phyloP scores from a whole-genome alignment of 495 filamentous ascomycete species.

The Penicillium dipodomyicola region DNA sequence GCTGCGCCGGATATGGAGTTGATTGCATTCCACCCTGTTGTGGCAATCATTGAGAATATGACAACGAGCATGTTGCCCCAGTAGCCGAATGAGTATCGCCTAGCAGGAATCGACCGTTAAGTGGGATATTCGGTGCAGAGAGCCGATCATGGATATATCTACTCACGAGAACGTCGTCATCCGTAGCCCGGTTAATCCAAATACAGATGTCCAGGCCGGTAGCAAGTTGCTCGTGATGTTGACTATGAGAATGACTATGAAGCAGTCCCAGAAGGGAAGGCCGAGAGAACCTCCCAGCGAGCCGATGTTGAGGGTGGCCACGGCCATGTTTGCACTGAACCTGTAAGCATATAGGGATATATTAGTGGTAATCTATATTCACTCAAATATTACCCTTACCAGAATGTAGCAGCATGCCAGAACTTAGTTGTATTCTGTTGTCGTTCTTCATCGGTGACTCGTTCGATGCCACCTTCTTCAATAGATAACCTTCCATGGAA shows the following conservation, averaged over 20 bases:
- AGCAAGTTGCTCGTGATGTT: conserved; percentile 49
- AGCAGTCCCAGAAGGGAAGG: conserved; percentile 54
- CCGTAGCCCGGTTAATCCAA: conserved; percentile 35
- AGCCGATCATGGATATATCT: background rate
- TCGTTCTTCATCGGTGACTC: conserved; percentile 61
- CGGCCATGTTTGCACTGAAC: conserved; percentile 65
- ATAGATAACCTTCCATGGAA: conserved; percentile 43
- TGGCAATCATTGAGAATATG: conserved; percentile 30
- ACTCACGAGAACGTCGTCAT: conserved; percentile 42
- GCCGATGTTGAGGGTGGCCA: conserved; percentile 64
- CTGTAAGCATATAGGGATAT: conserved; percentile 9
- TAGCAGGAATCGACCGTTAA: background rate
- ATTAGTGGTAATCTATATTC: background rate
- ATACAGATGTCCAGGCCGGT: conserved; percentile 39
- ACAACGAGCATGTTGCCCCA: conserved; percentile 33
- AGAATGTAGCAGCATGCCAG: conserved; percentile 47
- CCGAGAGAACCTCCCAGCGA: conserved; percentile 43
- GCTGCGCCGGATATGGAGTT: conserved; percentile 31
- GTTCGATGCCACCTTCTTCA: conserved; percentile 64
- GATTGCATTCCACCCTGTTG: conserved; percentile 32
- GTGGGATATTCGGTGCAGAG: background rate
- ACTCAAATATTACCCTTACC: conserved; percentile 32
- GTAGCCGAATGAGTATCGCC: conserved; percentile 32
- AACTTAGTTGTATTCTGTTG: conserved; percentile 52
- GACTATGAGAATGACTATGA: conserved; percentile 59